Conservation (phyloP, 768 basidiomycete genomes). For the Kondoa malvinella region DNA sequence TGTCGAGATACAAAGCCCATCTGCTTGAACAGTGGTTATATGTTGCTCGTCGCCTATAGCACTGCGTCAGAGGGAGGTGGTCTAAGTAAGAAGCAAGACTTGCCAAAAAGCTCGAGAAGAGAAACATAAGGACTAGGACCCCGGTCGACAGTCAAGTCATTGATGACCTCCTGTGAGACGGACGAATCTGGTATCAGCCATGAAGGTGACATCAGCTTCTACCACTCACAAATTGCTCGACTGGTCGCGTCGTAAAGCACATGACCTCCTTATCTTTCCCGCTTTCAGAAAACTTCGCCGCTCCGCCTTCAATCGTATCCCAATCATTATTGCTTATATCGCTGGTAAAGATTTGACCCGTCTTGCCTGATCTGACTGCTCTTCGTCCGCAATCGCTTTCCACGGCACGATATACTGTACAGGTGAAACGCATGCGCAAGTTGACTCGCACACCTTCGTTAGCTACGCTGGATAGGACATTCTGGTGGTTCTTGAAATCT, state of each 20-base stretch:
- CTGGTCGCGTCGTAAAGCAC: conserved; percentile 89
- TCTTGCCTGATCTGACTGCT: conserved; percentile 80
- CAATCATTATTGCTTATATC: conserved; percentile 77
- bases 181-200: not conserved
- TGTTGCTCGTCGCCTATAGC: conserved; percentile 84
- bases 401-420: conserved; percentile 89
- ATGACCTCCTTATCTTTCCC: conserved; percentile 87
- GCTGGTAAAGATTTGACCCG: conserved; percentile 94
- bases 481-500: conserved; percentile 68
- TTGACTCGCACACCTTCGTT: conserved; percentile 93
- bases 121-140: conserved; percentile 97
- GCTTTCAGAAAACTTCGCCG: conserved; percentile 23
- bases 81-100: conserved; percentile 27
- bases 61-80: conserved; percentile 10
- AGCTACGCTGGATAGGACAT: conserved; percentile 70
- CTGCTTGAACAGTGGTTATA: conserved; percentile 97
- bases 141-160: conserved; percentile 92
- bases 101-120: conserved; percentile 86
- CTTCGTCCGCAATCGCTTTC: conserved; percentile 50
- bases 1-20: conserved; percentile 82
- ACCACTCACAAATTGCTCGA: conserved; percentile 53
- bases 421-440: conserved; percentile 96
- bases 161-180: conserved; percentile 51
- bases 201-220: not conserved
- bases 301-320: conserved; percentile 76